A percentile compares a stretch with the other conserved stretches of the same genome.
Evolutionary conservation across 2,329 filamentous ascomycete species (phyloP).

Genomic region (Bisporella sp.): DNA sequence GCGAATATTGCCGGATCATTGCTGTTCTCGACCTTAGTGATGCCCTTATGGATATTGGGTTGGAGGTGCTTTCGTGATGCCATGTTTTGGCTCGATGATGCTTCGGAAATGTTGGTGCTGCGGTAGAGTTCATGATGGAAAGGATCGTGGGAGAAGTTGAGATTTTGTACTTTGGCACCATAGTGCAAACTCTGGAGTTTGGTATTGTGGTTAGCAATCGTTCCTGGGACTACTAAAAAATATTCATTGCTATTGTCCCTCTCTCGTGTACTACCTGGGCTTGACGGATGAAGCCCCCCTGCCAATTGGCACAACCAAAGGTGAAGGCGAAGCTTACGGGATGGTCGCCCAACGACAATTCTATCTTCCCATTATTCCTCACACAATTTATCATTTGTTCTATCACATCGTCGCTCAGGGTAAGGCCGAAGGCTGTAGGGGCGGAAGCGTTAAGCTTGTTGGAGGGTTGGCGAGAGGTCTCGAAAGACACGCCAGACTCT

Average conservation of each 20-base stretch:
- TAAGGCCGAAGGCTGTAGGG: constrained; percentile 50
- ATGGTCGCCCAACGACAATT: constrained; percentile 48
- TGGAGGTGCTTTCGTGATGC: neutral
- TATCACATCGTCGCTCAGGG: constrained; percentile 50
- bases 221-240: neutral
- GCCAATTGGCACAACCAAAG: neutral
- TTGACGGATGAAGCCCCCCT: neutral
- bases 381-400: constrained; percentile 56
- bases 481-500: constrained; percentile 50
- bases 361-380: constrained; percentile 47
- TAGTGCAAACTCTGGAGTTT: constrained; percentile 44
- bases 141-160: constrained; percentile 38
- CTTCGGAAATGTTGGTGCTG: constrained; percentile 31
- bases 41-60: neutral
- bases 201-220: constrained; percentile 12
- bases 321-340: constrained; percentile 44
- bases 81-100: neutral
- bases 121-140: constrained; percentile 49
- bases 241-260: neutral
- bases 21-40: neutral
- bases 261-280: constrained; percentile 1
- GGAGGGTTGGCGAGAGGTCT: constrained; percentile 28
- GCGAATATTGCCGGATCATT: neutral
- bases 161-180: constrained; percentile 41
- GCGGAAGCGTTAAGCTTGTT: constrained; percentile 38